These are phyloP conservation scores for Parathielavia appendiculata DNA, from an alignment of 495 filamentous ascomycete genomes.

Conservation along the genomic window DNA sequence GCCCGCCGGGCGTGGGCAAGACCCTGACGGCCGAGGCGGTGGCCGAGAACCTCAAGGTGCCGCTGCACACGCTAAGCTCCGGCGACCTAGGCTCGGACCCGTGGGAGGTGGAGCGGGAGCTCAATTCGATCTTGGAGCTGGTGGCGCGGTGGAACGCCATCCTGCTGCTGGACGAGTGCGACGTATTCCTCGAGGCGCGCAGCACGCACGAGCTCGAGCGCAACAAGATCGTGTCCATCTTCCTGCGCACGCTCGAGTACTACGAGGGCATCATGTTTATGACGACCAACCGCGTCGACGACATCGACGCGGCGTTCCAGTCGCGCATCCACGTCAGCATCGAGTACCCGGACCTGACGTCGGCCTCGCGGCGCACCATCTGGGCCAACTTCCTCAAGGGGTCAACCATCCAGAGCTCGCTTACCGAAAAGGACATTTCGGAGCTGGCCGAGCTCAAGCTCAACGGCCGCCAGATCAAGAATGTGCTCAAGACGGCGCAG, in stretches of 20 bases:
- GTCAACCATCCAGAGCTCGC: conserved; percentile 22
- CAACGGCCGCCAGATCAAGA: conserved; percentile 49
- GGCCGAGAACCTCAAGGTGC: conserved; percentile 47
- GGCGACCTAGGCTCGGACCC: conserved; percentile 52
- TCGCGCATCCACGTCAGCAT: conserved; percentile 49
- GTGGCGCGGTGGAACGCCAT: conserved; percentile 50
- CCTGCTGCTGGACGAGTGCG: conserved; percentile 60
- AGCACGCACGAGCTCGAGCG: conserved; percentile 50
- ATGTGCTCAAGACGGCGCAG: conserved; percentile 46
- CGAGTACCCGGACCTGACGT: conserved; percentile 42
- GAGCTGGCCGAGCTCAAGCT: conserved; percentile 36
- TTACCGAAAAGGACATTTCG: conserved; percentile 28
- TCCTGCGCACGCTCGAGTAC: conserved; percentile 50
- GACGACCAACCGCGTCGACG: conserved; percentile 49
- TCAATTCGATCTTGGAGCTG: conserved; percentile 49
- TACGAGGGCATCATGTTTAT: conserved; percentile 60
- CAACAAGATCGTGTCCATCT: conserved; percentile 53
- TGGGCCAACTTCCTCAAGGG: conserved; percentile 32
- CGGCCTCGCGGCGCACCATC: conserved; percentile 27
- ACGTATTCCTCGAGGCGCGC: conserved; percentile 60
- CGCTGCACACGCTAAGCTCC: conserved; percentile 51
- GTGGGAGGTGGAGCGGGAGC: conserved; percentile 44
- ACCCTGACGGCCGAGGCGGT: conserved; percentile 54
- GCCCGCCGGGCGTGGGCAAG: conserved; percentile 55
- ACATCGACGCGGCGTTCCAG: conserved; percentile 49